Percentiles rank a stretch among this genome's conserved stretches.
Conservation (phyloP, 192 early-diverging fungal genomes). For the Umbelopsis vinacea region DNA sequence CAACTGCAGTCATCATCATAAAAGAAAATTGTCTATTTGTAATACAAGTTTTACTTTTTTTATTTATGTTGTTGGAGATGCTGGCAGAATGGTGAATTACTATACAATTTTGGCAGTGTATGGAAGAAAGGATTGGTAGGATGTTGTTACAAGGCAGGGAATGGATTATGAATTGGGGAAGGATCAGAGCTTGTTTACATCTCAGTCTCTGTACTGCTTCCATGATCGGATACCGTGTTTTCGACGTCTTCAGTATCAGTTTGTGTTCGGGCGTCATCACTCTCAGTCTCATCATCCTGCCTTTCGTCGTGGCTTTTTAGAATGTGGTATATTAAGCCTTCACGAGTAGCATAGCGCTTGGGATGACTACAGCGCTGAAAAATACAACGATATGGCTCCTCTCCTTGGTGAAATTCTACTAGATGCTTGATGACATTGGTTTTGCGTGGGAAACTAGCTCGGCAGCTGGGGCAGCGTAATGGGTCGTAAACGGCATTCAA, state of each 20-base stretch:
- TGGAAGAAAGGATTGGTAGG: background rate
- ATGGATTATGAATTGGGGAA: background rate
- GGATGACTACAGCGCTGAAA: conserved; percentile 35
- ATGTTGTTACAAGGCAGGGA: conserved; percentile 1
- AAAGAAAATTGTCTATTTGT: background rate
- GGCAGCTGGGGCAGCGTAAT: conserved; percentile 37
- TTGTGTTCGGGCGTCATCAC: conserved; percentile 12
- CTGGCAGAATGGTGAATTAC: background rate
- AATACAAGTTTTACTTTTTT: background rate
- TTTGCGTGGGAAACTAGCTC: conserved; percentile 29
- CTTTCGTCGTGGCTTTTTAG: conserved; percentile 31
- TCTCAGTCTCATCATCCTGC: conserved; percentile 19
- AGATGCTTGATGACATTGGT: conserved; percentile 42
- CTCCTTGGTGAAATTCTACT: conserved; percentile 24
- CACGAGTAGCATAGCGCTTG: conserved; percentile 39
- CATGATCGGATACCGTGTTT: conserved; percentile 14
- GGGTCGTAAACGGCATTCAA: conserved; percentile 32
- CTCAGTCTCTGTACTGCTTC: conserved; percentile 13
- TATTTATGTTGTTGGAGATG: conserved; percentile 1
- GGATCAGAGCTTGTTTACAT: background rate
- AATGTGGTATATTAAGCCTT: conserved; percentile 44
- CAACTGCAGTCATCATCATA: conserved; percentile 44
- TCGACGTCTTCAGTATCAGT: conserved; percentile 11
- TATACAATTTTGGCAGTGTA: background rate
- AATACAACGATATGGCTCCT: conserved; percentile 40